A percentile compares a stretch with the other conserved stretches of the same genome.
phyloP scores from a whole-genome alignment of 225 moss, liverwort and hornwort genomes.

The Sphagnum tenellum region DNA sequence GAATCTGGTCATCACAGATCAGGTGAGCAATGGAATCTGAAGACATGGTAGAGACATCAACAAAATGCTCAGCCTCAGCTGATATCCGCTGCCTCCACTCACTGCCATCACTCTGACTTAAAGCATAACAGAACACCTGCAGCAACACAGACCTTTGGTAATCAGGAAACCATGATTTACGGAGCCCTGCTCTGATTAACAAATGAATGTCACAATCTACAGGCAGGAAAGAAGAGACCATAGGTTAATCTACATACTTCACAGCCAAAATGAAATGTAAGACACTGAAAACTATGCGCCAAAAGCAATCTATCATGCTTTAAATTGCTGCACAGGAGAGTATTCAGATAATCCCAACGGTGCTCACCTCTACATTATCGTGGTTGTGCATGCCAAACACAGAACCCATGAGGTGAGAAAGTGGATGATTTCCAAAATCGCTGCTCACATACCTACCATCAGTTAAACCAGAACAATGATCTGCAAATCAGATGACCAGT shows the following conservation, averaged over 20 bases:
- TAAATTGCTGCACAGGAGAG: no score
- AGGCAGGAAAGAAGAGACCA: no score
- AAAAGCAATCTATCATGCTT: no score
- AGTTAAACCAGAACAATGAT: neutral
- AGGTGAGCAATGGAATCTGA: conserved; percentile 79
- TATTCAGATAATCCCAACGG: neutral
- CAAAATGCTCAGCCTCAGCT: conserved; percentile 85
- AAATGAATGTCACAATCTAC: no score
- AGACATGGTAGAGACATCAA: conserved; percentile 75
- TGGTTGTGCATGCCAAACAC: conserved; percentile 86
- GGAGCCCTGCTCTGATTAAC: no score
- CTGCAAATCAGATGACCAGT: no score
- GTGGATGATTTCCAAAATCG: conserved; percentile 90
- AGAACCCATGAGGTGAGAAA: conserved; percentile 94
- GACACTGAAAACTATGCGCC: no score
- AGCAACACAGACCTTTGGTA: neutral
- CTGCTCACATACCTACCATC: conserved; percentile 77
- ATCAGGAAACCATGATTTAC: no score
- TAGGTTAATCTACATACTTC: no score
- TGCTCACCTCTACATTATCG: conserved; percentile 68
- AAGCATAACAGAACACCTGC: conserved; percentile 93
- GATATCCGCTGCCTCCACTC: conserved; percentile 98
- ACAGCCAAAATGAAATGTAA: no score
- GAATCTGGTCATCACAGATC: conserved; percentile 75
- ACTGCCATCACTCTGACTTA: conserved; percentile 93